phyloP scores from a whole-genome alignment of 306 rosid genomes.

The Nissolia schottii region DNA sequence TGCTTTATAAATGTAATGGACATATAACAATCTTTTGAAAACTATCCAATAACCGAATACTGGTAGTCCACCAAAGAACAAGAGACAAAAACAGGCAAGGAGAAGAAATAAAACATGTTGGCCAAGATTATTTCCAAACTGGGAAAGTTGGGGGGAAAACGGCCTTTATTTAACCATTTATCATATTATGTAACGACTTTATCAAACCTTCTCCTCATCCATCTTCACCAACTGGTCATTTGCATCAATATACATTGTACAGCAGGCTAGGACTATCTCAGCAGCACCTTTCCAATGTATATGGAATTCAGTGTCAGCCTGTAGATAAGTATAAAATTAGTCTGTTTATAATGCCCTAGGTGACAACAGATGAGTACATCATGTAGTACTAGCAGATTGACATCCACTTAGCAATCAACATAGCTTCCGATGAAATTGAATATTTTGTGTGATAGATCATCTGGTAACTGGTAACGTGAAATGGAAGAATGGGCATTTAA shows the following conservation, averaged over 20 bases:
- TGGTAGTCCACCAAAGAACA: background rate
- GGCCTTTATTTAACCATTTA: background rate
- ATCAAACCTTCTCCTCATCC: slow-evolving; percentile 75
- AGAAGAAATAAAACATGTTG: background rate
- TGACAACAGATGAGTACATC: background rate
- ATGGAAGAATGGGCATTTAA: background rate
- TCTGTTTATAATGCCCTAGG: background rate
- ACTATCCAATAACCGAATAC: background rate
- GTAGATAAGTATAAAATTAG: slow-evolving; percentile 15
- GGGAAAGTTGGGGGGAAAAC: background rate
- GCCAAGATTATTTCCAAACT: background rate
- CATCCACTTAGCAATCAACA: no score
- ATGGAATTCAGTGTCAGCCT: slow-evolving; percentile 67
- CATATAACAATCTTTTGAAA: background rate
- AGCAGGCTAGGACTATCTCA: slow-evolving; percentile 77
- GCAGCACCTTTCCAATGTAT: slow-evolving; percentile 99
- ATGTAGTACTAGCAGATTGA: background rate
- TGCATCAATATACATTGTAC: slow-evolving; percentile 51
- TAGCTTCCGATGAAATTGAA: no score
- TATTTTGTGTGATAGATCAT: background rate
- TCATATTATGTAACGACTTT: background rate
- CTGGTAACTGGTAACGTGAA: background rate
- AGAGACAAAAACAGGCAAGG: background rate
- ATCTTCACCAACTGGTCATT: slow-evolving; percentile 43
- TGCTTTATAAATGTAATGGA: background rate